A percentile compares a stretch with the other conserved stretches of the same genome.
These are phyloP conservation scores for Herpomyces periplanetae DNA, from an alignment of 2,329 filamentous ascomycete species.

Conservation along the genomic window DNA sequence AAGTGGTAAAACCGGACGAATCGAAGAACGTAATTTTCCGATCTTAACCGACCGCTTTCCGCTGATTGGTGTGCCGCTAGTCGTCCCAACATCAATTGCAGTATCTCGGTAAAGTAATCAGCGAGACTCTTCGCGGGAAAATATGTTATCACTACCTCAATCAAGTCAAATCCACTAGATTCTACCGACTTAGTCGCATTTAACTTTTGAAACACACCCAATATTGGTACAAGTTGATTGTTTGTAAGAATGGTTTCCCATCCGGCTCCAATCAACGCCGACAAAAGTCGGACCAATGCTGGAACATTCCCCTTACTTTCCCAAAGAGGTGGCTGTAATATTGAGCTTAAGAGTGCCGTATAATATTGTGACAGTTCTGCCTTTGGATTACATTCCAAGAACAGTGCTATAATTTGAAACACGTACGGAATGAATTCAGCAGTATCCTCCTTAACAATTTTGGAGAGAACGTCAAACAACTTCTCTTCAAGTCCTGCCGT, in stretches of 20 bases:
- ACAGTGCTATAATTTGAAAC: conserved; percentile 67
- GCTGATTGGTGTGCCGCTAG: no score
- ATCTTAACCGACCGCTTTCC: conserved; percentile 33
- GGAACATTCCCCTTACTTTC: conserved; percentile 73
- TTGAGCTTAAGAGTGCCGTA: conserved; percentile 30
- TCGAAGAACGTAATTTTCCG: conserved; percentile 45
- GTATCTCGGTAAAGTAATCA: conserved; percentile 34
- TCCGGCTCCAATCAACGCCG: conserved; percentile 42
- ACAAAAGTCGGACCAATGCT: conserved; percentile 44
- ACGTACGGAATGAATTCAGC: conserved; percentile 79
- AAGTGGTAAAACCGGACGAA: conserved; percentile 89
- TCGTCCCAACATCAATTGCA: conserved; percentile 39
- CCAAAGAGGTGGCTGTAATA: conserved; percentile 53
- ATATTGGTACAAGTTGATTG: conserved; percentile 45
- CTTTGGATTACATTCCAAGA: conserved; percentile 48
- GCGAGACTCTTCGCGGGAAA: conserved; percentile 35
- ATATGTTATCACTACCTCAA: conserved; percentile 35
- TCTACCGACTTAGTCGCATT: conserved; percentile 49
- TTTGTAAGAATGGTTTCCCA: conserved; percentile 28
- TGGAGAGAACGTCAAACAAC: conserved; percentile 46
- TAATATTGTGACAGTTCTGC: conserved; percentile 45
- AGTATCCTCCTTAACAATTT: conserved; percentile 40
- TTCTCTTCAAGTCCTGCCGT: conserved; percentile 34
- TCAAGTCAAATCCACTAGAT: conserved; percentile 46
- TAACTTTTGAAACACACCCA: conserved; percentile 86